phyloP scores from a whole-genome alignment of 2,329 filamentous ascomycete genomes.

The Pyrenochaeta sp. region DNA sequence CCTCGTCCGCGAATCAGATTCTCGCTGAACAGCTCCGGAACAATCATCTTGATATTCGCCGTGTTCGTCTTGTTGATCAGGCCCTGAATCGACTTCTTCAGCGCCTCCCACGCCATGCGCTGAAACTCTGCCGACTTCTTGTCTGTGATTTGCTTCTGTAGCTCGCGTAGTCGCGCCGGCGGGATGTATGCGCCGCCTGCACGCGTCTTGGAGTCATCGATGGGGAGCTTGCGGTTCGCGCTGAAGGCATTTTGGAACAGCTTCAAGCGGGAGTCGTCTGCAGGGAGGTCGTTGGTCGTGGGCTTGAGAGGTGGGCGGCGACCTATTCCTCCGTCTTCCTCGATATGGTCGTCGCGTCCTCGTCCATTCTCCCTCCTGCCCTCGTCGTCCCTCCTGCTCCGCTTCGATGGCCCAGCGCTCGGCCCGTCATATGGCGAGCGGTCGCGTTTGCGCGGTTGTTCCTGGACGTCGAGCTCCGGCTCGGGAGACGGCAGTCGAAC shows the following conservation, averaged over 20 bases:
- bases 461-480: slow-evolving; percentile 56
- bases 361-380: slow-evolving; percentile 66
- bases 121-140: slow-evolving; percentile 97
- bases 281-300: slow-evolving; percentile 27
- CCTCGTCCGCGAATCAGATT: slow-evolving; percentile 92
- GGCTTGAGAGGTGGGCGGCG: slow-evolving; percentile 54
- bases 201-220: slow-evolving; percentile 86
- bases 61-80: slow-evolving; percentile 99
- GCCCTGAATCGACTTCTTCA: slow-evolving; percentile 99
- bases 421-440: slow-evolving; percentile 56
- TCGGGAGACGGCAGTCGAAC: slow-evolving; percentile 67
- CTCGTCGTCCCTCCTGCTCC: slow-evolving; percentile 45
- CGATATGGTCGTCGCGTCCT: slow-evolving; percentile 52
- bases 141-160: slow-evolving; percentile 97
- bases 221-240: slow-evolving; percentile 80
- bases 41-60: slow-evolving; percentile 96
- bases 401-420: slow-evolving; percentile 41
- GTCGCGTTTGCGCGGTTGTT: slow-evolving; percentile 62
- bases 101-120: slow-evolving; percentile 97
- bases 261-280: slow-evolving; percentile 47
- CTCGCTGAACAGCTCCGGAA: slow-evolving; percentile 94
- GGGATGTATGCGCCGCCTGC: slow-evolving; percentile 97
- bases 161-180: slow-evolving; percentile 84
- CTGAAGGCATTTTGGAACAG: slow-evolving; percentile 49
- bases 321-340: slow-evolving; percentile 76